Base-by-base conservation (phyloP, 1,284 basidiomycete genomes). In the Leucoagaricus sp. region DNA sequence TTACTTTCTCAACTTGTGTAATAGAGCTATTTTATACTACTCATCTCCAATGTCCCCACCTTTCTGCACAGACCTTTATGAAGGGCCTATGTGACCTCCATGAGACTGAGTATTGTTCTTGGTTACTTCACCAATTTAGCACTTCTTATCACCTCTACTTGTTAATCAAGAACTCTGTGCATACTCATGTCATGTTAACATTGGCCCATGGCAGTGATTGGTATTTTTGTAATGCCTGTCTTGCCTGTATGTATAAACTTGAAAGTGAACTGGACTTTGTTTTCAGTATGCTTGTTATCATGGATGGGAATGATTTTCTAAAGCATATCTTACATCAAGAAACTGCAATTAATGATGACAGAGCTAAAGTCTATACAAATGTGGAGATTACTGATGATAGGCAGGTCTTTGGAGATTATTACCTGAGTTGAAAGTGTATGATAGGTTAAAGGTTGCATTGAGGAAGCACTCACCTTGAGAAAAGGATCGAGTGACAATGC, bases 221-320 rank as follows among this genome's bases (percentile, higher is more conserved):
- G 53, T 12, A 19, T 15, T 21, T 46, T 8, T 6, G 25, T 3
- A 48, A 55, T 42, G 40, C 45, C 4, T 55, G 53, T 40, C 34
- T 36, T 1, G 33, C 53, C 13, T 55, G 53, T 34, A 55, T 46
- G 3, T 55, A 55, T 26, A n/a, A 26, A 8, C 45, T 55, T n/a
- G 34, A 47, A 13, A 28, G 23, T 33, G 45, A 55, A 17, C 13
- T 15, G 9, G 3, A 33, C 2, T 46, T 55, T 1, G 6, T 41
- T 13, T 55, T 23, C 31, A 23, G 41, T 7, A 55, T 55, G 31
- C 45, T 55, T 1, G 23, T 49, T 12, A 55, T 46, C 33, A 48
- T 55, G 53, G 53, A 55, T 33, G 44, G 53, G 7, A 55, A 55
- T 25, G 45, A 55, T n/a, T 55, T 46, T 7, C 34, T 55, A 19